A percentile compares a stretch with the other conserved stretches of the same genome.
Evolutionary conservation across 129 eudicot species (phyloP).

Genomic region (Logfia minima): DNA sequence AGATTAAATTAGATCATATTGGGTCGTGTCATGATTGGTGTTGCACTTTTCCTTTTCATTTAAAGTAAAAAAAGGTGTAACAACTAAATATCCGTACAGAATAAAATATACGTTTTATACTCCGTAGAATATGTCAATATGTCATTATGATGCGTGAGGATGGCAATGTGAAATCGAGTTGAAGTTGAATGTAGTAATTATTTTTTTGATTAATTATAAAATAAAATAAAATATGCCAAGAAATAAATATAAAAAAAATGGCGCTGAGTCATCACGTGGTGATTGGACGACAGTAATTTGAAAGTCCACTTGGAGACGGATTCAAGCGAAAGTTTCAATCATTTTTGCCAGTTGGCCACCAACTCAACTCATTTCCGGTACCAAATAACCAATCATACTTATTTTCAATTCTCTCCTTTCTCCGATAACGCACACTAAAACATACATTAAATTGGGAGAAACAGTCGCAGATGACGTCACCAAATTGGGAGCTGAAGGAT

Average conservation of each 20-base stretch:
- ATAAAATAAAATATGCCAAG: background rate
- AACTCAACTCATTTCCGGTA: constrained; percentile 27
- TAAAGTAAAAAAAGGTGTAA: background rate
- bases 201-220: background rate
- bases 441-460: background rate
- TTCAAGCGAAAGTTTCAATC: background rate
- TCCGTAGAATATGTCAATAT: background rate
- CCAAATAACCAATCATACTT: background rate
- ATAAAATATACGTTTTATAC: no score
- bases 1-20: no score
- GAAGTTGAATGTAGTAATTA: no score
- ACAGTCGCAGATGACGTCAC: constrained; percentile 43
- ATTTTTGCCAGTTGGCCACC: constrained; percentile 38
- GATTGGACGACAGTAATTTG: background rate
- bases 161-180: no score
- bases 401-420: background rate
- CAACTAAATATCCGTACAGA: background rate
- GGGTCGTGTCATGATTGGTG: no score
- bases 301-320: background rate
- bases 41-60: background rate
- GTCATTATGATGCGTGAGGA: no score
- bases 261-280: background rate
- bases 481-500: constrained; percentile 80
- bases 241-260: background rate
- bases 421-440: background rate